These are phyloP conservation scores for Hippophae rhamnoides DNA, from an alignment of 306 rosid genomes.

Conservation along the genomic window DNA sequence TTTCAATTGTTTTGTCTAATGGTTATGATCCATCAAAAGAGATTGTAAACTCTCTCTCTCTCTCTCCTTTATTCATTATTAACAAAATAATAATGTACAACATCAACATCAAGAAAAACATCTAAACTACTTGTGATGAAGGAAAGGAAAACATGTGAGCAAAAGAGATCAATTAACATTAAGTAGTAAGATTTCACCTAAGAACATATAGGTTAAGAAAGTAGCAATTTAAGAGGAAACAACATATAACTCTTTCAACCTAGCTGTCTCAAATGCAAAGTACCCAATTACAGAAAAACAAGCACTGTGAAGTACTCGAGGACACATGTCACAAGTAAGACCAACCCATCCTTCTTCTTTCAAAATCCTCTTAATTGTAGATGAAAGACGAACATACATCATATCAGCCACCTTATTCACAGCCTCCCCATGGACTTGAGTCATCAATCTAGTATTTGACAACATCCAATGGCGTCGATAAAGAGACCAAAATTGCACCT, in stretches of 20 bases:
- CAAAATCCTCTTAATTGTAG: conserved; percentile 48
- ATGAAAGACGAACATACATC: conserved; percentile 47
- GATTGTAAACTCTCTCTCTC: conserved; percentile 17
- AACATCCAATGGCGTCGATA: conserved; percentile 82
- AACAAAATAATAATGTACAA: background rate
- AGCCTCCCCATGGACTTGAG: conserved; percentile 52
- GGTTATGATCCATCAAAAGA: conserved; percentile 23
- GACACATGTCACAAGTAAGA: conserved; percentile 78
- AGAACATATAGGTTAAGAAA: background rate
- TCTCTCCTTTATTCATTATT: background rate
- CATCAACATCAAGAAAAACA: background rate
- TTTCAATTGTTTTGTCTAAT: conserved; percentile 31
- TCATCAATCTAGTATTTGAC: conserved; percentile 90
- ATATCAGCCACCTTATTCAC: conserved; percentile 43
- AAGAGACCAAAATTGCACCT: conserved; percentile 76
- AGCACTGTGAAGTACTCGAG: conserved; percentile 80
- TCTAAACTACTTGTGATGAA: background rate
- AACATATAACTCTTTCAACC: conserved; percentile 24
- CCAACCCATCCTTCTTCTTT: conserved; percentile 83
- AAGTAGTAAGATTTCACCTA: background rate
- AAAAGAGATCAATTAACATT: background rate
- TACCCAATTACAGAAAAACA: conserved; percentile 86
- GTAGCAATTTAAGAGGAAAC: background rate
- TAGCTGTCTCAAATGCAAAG: conserved; percentile 92
- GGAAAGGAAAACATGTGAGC: background rate